These are phyloP conservation scores for Geranomyces variabilis DNA, from an alignment of 192 early-diverging fungal genomes.

Conservation along the genomic window DNA sequence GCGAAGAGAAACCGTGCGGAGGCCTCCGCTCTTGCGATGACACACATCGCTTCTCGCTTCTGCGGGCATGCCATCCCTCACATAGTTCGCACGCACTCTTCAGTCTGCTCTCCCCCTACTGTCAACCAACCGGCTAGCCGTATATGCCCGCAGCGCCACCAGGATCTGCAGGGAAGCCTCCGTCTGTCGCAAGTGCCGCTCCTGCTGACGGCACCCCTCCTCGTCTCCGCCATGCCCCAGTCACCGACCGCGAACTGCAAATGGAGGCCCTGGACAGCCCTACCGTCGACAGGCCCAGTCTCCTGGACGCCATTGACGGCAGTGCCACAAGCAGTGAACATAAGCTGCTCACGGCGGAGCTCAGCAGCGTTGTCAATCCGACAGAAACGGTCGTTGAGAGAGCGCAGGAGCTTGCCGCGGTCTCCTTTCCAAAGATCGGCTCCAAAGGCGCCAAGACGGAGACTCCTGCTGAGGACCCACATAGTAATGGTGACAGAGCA, in stretches of 20 bases:
- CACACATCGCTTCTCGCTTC: too few relatives aligned
- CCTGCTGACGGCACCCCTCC: too few relatives aligned
- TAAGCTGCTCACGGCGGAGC: neutral
- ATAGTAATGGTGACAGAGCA: neutral
- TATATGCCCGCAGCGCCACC: too few relatives aligned
- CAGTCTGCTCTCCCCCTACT: too few relatives aligned
- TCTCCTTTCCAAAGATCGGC: slow-evolving; percentile 1
- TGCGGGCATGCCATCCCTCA: too few relatives aligned
- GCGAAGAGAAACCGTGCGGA: too few relatives aligned
- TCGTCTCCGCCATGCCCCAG: too few relatives aligned
- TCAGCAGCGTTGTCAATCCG: neutral
- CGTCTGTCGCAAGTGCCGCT: too few relatives aligned
- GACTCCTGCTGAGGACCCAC: neutral
- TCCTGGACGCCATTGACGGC: neutral
- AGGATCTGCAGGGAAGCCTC: too few relatives aligned
- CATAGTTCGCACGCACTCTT: too few relatives aligned
- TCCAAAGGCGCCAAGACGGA: neutral
- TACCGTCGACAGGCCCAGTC: neutral
- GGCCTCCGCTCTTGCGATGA: too few relatives aligned
- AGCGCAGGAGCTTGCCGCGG: slow-evolving; percentile 7
- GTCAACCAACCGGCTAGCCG: too few relatives aligned
- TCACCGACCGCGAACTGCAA: slow-evolving; percentile 1
- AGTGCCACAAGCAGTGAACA: neutral
- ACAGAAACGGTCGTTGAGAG: neutral
- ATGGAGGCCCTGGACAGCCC: slow-evolving; percentile 19